Conservation (phyloP, 2,329 filamentous ascomycete species). For the Sarocladiaceae sp. region DNA sequence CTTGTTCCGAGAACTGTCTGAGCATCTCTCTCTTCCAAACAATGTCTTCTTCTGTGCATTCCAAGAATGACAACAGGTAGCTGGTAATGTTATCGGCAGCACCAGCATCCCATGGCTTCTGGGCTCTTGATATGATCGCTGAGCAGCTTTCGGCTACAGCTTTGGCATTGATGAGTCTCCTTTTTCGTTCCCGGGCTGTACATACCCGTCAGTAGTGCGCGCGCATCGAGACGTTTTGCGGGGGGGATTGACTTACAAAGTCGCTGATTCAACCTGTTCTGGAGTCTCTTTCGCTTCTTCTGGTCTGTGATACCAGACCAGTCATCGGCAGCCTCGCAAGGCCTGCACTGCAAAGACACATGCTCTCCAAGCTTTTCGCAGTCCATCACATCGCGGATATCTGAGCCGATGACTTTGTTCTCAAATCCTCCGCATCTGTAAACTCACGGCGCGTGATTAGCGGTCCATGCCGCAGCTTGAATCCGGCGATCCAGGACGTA, state of each 20-base stretch:
- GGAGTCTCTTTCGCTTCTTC: constrained; percentile 18
- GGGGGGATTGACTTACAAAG: constrained; percentile 14
- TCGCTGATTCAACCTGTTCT: constrained; percentile 20
- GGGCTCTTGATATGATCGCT: background rate
- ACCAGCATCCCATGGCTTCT: too few relatives aligned
- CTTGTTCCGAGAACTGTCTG: constrained; percentile 6
- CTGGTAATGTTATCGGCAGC: background rate
- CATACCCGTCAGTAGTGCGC: too few relatives aligned
- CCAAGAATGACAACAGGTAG: background rate
- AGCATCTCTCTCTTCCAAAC: constrained; percentile 7
- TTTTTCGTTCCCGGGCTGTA: too few relatives aligned
- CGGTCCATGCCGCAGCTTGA: too few relatives aligned
- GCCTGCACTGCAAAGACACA: constrained; percentile 4
- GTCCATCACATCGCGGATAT: too few relatives aligned
- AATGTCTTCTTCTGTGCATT: constrained; percentile 4
- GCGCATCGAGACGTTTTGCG: too few relatives aligned
- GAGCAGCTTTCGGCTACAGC: too few relatives aligned
- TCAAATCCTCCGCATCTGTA: too few relatives aligned
- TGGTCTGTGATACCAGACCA: constrained; percentile 26
- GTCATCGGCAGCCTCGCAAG: constrained; percentile 19
- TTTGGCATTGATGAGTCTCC: too few relatives aligned
- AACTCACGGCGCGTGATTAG: too few relatives aligned
- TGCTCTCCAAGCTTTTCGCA: background rate
- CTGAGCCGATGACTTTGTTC: too few relatives aligned
- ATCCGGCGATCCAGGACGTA: too few relatives aligned